Percentiles rank a stretch among this genome's conserved stretches.
phyloP scores from a whole-genome alignment of 306 rosid genomes.

The Comarum palustre region DNA sequence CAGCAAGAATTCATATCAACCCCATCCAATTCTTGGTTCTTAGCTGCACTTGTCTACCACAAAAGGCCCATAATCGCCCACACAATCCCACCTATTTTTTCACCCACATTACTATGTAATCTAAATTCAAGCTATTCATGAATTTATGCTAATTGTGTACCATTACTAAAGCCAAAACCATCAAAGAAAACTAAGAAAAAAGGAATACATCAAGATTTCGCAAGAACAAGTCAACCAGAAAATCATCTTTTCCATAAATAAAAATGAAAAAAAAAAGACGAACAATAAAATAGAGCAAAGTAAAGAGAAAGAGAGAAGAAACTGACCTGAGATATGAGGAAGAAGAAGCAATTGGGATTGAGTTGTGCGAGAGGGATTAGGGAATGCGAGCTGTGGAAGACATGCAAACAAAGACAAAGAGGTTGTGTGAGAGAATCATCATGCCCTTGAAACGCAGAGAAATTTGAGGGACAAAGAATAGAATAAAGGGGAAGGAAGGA shows the following conservation, averaged over 20 bases:
- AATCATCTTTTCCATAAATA: not conserved
- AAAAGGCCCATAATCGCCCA: not conserved
- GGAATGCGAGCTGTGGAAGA: constrained; percentile 9
- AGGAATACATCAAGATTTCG: not conserved
- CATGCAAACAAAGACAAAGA: not conserved
- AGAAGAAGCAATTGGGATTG: constrained; percentile 25
- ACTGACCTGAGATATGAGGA: constrained; percentile 11
- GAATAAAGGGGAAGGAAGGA: constrained; percentile 22
- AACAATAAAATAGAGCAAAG: constrained; percentile 10
- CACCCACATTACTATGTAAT: not conserved
- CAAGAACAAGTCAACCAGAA: not conserved
- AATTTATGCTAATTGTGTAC: not conserved
- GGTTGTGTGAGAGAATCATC: constrained; percentile 15
- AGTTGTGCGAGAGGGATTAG: constrained; percentile 25
- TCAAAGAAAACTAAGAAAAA: constrained; percentile 9
- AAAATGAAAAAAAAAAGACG: not conserved
- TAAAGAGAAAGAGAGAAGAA: constrained; percentile 9
- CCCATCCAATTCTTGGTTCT: not conserved
- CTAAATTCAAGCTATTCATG: not conserved
- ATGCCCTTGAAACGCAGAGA: not conserved
- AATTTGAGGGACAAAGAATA: constrained; percentile 13
- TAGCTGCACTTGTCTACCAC: not conserved
- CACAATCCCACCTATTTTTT: not conserved
- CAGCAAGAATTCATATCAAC: not conserved
- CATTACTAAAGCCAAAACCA: not conserved